These are phyloP conservation scores for Tetracladium marchalianum DNA, from an alignment of 495 filamentous ascomycete species.

Conservation along the genomic window DNA sequence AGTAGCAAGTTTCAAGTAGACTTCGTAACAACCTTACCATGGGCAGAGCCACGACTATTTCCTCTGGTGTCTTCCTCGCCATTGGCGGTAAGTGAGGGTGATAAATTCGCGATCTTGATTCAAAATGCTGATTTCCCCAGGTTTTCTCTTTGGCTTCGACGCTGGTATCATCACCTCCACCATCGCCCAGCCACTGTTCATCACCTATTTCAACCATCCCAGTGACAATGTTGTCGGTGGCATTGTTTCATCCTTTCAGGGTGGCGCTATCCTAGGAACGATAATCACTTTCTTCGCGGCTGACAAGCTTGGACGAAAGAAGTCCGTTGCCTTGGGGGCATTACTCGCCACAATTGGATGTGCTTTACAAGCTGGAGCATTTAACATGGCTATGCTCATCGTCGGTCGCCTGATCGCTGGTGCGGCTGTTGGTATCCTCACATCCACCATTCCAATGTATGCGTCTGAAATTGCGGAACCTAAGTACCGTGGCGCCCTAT, in stretches of 20 bases:
- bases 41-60: neutral
- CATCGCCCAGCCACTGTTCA: neutral
- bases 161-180: no score
- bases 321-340: neutral
- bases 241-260: neutral
- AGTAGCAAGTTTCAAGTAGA: no score
- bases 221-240: neutral
- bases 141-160: no score
- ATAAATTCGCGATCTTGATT: no score
- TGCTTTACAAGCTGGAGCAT: neutral
- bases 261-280: neutral
- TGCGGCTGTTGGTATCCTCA: constrained; percentile 1
- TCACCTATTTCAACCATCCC: neutral
- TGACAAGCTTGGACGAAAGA: neutral
- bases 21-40: no score
- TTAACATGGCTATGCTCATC: neutral
- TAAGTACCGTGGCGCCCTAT: constrained; percentile 4
- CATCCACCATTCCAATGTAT: constrained; percentile 2
- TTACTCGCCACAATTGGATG: neutral
- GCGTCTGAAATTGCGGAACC: constrained; percentile 7
- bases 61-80: constrained; percentile 4
- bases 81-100: constrained; percentile 8
- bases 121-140: no score
- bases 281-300: neutral
- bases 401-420: constrained; percentile 5